phyloP scores from a whole-genome alignment of 768 basidiomycete genomes.

The Chiua virens region DNA sequence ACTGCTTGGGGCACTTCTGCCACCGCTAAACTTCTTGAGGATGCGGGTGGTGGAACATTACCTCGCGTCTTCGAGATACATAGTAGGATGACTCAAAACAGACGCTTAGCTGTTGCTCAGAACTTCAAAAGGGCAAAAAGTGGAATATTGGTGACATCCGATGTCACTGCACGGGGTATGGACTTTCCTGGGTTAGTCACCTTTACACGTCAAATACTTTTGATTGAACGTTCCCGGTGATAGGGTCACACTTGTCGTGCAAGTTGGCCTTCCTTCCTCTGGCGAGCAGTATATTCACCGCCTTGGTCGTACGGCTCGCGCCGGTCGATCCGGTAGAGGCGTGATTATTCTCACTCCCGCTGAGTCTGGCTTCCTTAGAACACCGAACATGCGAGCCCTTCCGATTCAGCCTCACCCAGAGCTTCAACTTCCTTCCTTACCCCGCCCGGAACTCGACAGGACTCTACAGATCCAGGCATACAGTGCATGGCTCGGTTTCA shows the following conservation, averaged over 20 bases:
- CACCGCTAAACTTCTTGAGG: constrained; percentile 35
- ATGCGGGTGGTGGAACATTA: constrained; percentile 25
- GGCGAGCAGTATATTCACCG: constrained; percentile 80
- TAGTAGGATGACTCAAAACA: constrained; percentile 51
- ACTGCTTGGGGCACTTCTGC: constrained; percentile 60
- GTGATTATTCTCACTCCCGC: constrained; percentile 52
- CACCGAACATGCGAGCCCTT: constrained; percentile 39
- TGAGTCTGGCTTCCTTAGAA: constrained; percentile 50
- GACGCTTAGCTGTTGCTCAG: constrained; percentile 49
- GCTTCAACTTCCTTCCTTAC: constrained; percentile 28
- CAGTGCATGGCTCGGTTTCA: constrained; percentile 57
- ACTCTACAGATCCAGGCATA: constrained; percentile 52
- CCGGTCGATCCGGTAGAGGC: constrained; percentile 62
- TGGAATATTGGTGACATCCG: constrained; percentile 51
- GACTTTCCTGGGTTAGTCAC: constrained; percentile 57
- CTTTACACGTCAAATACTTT: neutral
- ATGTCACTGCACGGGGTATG: constrained; percentile 65
- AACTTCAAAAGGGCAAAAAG: constrained; percentile 45
- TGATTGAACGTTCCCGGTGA: constrained; percentile 4
- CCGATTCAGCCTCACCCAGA: constrained; percentile 36
- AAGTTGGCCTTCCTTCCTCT: constrained; percentile 65
- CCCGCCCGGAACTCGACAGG: constrained; percentile 28
- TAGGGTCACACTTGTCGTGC: constrained; percentile 59
- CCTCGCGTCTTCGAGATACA: constrained; percentile 55
- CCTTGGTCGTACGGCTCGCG: constrained; percentile 76